These are phyloP conservation scores for Aspergillus bertholletiae DNA, from an alignment of 495 filamentous ascomycete species.

Conservation along the genomic window DNA sequence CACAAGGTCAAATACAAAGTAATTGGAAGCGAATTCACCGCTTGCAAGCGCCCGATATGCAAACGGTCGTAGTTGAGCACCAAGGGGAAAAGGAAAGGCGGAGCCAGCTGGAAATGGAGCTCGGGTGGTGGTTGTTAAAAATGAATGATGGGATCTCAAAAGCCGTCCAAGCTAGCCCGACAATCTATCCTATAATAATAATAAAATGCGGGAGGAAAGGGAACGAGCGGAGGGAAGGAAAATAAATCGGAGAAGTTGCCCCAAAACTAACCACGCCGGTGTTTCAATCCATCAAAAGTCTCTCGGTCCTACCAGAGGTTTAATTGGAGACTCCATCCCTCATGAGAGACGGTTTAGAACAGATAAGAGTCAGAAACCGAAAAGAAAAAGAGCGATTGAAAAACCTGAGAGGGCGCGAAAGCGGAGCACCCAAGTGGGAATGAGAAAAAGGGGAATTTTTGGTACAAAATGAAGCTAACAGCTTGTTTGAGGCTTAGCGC, in stretches of 20 bases:
- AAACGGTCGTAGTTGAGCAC: background rate
- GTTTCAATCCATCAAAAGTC: slow-evolving; percentile 14
- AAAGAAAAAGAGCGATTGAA: slow-evolving; percentile 7
- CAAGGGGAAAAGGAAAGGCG: slow-evolving; percentile 6
- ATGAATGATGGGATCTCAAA: slow-evolving; percentile 13
- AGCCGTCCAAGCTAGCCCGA: slow-evolving; percentile 9
- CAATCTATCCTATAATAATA: background rate
- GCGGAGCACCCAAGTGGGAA: slow-evolving; percentile 3
- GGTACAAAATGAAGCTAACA: background rate
- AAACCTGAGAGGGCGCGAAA: slow-evolving; percentile 4
- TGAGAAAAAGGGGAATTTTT: background rate
- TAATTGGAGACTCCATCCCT: slow-evolving; percentile 18
- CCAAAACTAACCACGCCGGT: background rate
- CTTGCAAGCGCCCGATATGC: background rate
- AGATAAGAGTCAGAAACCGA: slow-evolving; percentile 5
- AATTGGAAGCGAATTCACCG: slow-evolving; percentile 4
- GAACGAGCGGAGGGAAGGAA: slow-evolving; percentile 13
- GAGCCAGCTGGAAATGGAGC: slow-evolving; percentile 2
- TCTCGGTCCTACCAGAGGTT: slow-evolving; percentile 29
- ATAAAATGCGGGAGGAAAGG: slow-evolving; percentile 1
- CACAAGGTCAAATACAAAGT: slow-evolving; percentile 5
- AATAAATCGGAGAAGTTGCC: slow-evolving; percentile 6
- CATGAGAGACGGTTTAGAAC: slow-evolving; percentile 5
- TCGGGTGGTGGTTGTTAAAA: slow-evolving; percentile 4
- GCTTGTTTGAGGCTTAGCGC: slow-evolving; percentile 1